phyloP scores from a whole-genome alignment of 2,329 filamentous ascomycete species.

The Fragosphaeria purpurea region DNA sequence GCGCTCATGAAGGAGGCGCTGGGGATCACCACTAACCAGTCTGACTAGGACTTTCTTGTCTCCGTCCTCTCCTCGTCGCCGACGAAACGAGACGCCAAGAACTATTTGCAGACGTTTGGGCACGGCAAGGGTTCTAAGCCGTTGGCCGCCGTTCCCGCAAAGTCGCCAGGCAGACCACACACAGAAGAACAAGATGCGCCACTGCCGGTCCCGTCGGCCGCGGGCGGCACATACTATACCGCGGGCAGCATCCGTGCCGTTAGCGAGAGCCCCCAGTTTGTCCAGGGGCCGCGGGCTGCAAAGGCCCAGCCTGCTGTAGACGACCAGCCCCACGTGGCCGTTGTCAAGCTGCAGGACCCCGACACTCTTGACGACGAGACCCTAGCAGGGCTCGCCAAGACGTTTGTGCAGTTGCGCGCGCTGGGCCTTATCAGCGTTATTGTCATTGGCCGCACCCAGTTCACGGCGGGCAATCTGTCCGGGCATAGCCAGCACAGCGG shows the following conservation, averaged over 20 bases:
- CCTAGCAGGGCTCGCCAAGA: slow-evolving; percentile 68
- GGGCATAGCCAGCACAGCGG: slow-evolving; percentile 2
- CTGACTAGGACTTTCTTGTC: slow-evolving; percentile 65
- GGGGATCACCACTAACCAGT: not conserved
- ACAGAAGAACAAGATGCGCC: slow-evolving; percentile 7
- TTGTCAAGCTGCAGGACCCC: slow-evolving; percentile 73
- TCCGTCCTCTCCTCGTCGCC: slow-evolving; percentile 81
- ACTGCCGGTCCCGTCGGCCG: slow-evolving; percentile 9
- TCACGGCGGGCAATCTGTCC: slow-evolving; percentile 24
- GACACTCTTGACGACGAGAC: slow-evolving; percentile 60
- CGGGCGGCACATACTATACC: slow-evolving; percentile 2
- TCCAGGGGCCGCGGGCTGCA: slow-evolving; percentile 21
- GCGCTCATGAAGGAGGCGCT: no score
- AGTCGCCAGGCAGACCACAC: no score
- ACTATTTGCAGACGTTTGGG: slow-evolving; percentile 81
- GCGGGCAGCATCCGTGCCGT: slow-evolving; percentile 20
- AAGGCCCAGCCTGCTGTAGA: slow-evolving; percentile 20
- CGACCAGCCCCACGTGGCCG: slow-evolving; percentile 57
- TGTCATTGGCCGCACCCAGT: slow-evolving; percentile 57
- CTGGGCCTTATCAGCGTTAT: slow-evolving; percentile 76
- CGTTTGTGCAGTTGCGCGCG: slow-evolving; percentile 70
- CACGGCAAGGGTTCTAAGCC: slow-evolving; percentile 23
- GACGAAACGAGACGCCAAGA: slow-evolving; percentile 84
- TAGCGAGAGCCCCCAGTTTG: slow-evolving; percentile 24
- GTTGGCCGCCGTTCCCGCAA: slow-evolving; percentile 19